Base-by-base conservation (phyloP, 2,329 filamentous ascomycete genomes). In the Trematosphaeria pertusa region DNA sequence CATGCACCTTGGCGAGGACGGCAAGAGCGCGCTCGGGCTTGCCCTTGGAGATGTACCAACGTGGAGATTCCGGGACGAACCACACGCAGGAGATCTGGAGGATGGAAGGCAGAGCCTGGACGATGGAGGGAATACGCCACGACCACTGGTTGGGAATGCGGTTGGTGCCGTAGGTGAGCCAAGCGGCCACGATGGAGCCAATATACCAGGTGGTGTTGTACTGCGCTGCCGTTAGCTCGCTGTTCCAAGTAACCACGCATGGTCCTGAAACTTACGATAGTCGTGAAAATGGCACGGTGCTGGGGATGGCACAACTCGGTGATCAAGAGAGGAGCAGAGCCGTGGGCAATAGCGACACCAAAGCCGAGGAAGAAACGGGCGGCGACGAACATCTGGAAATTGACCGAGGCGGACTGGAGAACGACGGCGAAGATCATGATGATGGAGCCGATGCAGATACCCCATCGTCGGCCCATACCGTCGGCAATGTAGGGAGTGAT, bases 1-100 rank as follows among this genome's bases (percentile, higher is more conserved):
- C 83, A 57, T 87, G 85, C 56, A 84, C 81, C 56, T 83, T 79
- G 38, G 81, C 77, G 3, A 88, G 74, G 3, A 85, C 78, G 1
- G 73, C 66, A 8, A 85, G 73, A 6, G 85, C 85, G 56, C 85
- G 77, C 14, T 84, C 81, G 48, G 80, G 74, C 15, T 79, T 78
- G 58, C 85, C 83, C 70, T 84, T 83, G 62, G 78, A 77, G 54
- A 86, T 75, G 17, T 87, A 80, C 82, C 82, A 86, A 50, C 84
- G 76, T 1, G 84, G 84, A 0, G 78, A 83, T 52, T 87, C 85
- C 0, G 84, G 83, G 4, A 83, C 74, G 37, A 60, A 61, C 56
- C 54, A 64, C 19, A 65, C 54, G 43, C 56, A 67, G 8, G 66
- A 43, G 14, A 82, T 71, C 51, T 80, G 74, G 62, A 72, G 59